Conservation (phyloP, 768 basidiomycete species). For the Mycena kentingensis region DNA sequence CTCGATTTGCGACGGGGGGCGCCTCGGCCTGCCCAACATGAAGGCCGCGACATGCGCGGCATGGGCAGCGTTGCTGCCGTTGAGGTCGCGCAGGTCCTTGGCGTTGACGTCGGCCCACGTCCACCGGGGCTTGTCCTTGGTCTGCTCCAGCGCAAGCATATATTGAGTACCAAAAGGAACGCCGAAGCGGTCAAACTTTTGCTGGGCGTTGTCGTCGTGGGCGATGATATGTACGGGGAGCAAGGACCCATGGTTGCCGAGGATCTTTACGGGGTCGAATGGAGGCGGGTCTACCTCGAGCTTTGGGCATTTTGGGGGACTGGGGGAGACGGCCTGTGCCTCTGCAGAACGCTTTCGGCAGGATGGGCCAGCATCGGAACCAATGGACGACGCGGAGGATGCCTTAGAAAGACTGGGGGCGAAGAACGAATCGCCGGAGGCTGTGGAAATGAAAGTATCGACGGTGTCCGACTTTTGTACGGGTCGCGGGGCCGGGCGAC, state of each 20-base stretch:
- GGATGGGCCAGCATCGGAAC: not conserved
- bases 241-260: slow-evolving; percentile 6
- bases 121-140: slow-evolving; percentile 1
- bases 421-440: not conserved
- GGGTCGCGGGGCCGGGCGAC: no score
- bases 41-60: slow-evolving; percentile 1
- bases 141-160: slow-evolving; percentile 18
- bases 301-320: not conserved
- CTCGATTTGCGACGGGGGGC: slow-evolving; percentile 9
- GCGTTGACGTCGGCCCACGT: slow-evolving; percentile 6
- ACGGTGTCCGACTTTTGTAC: no score
- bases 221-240: slow-evolving; percentile 9
- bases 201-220: slow-evolving; percentile 7
- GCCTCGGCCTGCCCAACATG: not conserved
- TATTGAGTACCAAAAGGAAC: slow-evolving; percentile 18
- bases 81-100: not conserved
- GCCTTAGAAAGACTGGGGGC: not conserved
- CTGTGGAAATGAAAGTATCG: not conserved
- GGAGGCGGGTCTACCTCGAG: not conserved
- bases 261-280: not conserved
- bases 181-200: slow-evolving; percentile 2
- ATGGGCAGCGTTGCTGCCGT: not conserved
- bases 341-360: not conserved
- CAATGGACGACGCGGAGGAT: not conserved
- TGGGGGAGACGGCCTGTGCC: not conserved